Conservation (phyloP, 2,329 filamentous ascomycete genomes). For the Penicillium sp. region DNA sequence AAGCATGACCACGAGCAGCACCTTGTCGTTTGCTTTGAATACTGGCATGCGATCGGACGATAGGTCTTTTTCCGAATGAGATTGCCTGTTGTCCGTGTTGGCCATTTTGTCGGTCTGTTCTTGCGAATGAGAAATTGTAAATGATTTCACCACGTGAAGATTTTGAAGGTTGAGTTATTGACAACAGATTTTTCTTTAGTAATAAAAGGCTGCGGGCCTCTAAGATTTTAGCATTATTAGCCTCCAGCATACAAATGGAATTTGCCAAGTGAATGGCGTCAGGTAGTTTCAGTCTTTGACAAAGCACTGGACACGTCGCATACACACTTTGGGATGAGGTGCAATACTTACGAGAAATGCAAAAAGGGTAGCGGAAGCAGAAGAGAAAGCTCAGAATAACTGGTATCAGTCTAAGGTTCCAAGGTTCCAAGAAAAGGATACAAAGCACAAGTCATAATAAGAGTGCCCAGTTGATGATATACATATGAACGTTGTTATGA, state of each 20-base stretch:
- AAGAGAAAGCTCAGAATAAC: not conserved
- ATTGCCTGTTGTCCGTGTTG: not conserved
- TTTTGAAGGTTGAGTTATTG: too few relatives aligned
- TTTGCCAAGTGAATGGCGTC: not conserved
- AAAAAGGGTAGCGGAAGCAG: not conserved
- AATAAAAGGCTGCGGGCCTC: too few relatives aligned
- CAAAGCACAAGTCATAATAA: not conserved
- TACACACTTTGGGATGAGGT: not conserved
- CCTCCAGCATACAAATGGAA: too few relatives aligned
- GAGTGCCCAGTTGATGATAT: not conserved
- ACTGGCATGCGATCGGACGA: not conserved
- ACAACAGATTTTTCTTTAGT: too few relatives aligned
- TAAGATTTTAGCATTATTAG: too few relatives aligned
- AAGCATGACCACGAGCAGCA: not conserved
- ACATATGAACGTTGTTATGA: not conserved
- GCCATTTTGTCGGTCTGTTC: not conserved
- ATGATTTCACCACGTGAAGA: too few relatives aligned
- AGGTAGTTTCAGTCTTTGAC: not conserved
- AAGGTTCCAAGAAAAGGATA: not conserved
- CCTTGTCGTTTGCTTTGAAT: not conserved
- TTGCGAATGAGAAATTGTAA: too few relatives aligned
- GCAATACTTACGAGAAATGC: not conserved
- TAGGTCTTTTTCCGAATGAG: not conserved
- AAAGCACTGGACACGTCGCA: not conserved
- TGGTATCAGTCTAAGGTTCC: not conserved